Base-by-base conservation (phyloP, 2,329 filamentous ascomycete genomes). In the Samsoniella hepiali region DNA sequence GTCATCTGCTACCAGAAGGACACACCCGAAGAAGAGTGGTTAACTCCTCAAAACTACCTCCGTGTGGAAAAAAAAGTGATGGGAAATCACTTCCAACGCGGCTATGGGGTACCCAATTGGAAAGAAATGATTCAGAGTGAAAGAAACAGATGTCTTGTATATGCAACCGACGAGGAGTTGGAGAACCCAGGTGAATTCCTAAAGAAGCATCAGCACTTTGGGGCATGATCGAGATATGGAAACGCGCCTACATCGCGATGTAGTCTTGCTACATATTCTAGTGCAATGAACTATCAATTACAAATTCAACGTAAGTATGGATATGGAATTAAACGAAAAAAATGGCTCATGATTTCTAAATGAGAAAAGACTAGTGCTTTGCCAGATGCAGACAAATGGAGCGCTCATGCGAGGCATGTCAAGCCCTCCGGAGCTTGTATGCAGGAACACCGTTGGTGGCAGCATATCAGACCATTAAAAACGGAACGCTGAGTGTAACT, bases 41-140 rank as follows among this genome's bases (percentile, higher is more conserved):
- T 61, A n/a, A 61, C 58, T 27, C 49, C 58, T 36, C 44, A 36
- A 1, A 61, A 54, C 49, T 61, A 61, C 36, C 58, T 61, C 17
- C 8, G 58, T 27, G 49, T 61, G 3, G 27, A 61, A 61, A 61
- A 45, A 34, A 36, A 9, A 36, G 31, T 31, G 15, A 1, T 7
- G 6, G 34, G 44, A 36, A 60, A 53, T 22, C 58, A 53, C 36
- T 42, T 44, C 15, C 49, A 54, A 38, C 4, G n/a, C 17, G 10
- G 5, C 17, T 27, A 17, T 22, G 27, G 36, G 13, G 58, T 36
- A 6, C 49, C 47, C 45, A 53, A 54, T 32, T 61, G 58, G 58
- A 54, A 54, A 36, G 58, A 61, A n/a, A 27, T 54, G 17, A 27
- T 45, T 34, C 1, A 4, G 27, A 36, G 53, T 34, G n/a, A 53